Base-by-base conservation (phyloP, 2,329 filamentous ascomycete species). In the Xylariaceae sp. region DNA sequence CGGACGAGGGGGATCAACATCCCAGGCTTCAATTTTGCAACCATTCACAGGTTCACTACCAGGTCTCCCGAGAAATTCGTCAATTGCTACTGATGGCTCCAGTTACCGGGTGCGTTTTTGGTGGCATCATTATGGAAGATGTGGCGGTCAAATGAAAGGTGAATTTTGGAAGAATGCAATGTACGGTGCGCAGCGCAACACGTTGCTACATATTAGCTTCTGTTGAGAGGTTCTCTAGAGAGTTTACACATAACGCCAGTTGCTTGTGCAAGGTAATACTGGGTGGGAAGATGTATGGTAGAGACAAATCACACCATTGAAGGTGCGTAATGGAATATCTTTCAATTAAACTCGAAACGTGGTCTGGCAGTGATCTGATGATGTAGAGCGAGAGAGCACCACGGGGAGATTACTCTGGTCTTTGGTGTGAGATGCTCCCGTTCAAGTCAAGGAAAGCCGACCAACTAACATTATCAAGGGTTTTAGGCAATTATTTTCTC, bases 111-210 rank as follows among this genome's bases (percentile, higher is more conserved):
- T 56, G 47, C n/a, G 51, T 54, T 55, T 48, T 30, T 52, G 39
- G 42, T 52, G 55, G 35, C 39, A 42, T 42, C 8, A 42, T 59
- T 50, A 45, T 45, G 55, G n/a, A 54, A 35, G 51, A 60, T 47
- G 42, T 56, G 52, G 17, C 30, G 39, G 58, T 63, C 47, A 50
- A 53, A 55, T 30, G 57, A 48, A 53, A 57, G 58, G 63, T 63
- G 53, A 50, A 8, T 61, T 63, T 65, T 65, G 63, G 63, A 57
- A 42, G 63, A 59, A 58, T 61, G 59, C 60, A 51, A 63, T 62
- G 57, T 65, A 62, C 57, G 18, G 34, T 60, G 61, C 55, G 30
- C 62, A 56, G 58, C 56, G 47, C 35, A 51, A 58, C 49, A 61
- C 30, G 57, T 55, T 62, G 63, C n/a, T 58, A 49, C 57, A 56